These are phyloP conservation scores for Boletus fagicola DNA, from an alignment of 768 basidiomycete genomes.

Conservation along the genomic window DNA sequence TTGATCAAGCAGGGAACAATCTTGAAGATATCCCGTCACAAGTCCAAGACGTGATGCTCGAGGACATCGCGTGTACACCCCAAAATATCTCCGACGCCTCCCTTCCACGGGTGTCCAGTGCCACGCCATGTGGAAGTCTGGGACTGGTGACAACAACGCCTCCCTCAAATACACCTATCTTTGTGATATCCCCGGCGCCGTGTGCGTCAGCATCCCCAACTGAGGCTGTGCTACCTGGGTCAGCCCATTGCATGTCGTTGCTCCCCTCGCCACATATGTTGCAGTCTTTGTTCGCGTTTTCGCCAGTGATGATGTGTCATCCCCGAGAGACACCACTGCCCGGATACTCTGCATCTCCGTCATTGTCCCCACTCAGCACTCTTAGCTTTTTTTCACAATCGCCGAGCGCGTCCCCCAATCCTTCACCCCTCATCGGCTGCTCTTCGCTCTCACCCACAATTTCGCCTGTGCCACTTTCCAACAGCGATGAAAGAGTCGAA, in stretches of 20 bases:
- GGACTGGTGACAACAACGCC: not conserved
- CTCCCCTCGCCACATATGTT: not conserved
- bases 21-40: conserved; percentile 15
- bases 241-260: not conserved
- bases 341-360: conserved; percentile 1
- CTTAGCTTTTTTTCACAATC: conserved; percentile 15
- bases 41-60: conserved; percentile 9
- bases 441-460: not conserved
- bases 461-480: not conserved
- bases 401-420: conserved; percentile 1
- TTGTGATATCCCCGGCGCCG: not conserved
- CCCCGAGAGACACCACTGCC: not conserved
- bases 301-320: not conserved
- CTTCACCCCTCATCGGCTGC: not conserved
- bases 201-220: not conserved
- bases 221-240: not conserved
- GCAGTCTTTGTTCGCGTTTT: not conserved
- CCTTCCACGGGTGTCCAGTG: not conserved
- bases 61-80: conserved; percentile 23
- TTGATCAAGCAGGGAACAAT: conserved; percentile 15
- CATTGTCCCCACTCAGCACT: conserved; percentile 17
- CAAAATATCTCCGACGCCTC: not conserved
- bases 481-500: not conserved
- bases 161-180: not conserved
- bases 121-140: not conserved